A percentile compares a stretch with the other conserved stretches of the same genome.
phyloP scores from a whole-genome alignment of 2,329 filamentous ascomycete species.

The Teratosphaeria gauchensis region DNA sequence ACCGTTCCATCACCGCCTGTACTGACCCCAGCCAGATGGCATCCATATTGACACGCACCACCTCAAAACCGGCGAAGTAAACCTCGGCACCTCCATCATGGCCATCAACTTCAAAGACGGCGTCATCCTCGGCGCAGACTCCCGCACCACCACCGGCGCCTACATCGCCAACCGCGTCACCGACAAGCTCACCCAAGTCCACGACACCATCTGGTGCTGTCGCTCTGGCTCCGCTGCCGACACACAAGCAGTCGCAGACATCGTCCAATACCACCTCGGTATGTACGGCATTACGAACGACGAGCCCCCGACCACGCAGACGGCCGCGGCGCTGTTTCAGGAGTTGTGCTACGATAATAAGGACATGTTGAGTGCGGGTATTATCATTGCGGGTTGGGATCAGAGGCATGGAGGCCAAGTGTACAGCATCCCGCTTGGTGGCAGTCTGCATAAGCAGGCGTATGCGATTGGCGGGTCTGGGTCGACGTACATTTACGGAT shows the following conservation, averaged over 20 bases:
- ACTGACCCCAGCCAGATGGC: slow-evolving; percentile 58
- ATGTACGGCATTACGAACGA: slow-evolving; percentile 87
- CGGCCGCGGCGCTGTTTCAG: slow-evolving; percentile 90
- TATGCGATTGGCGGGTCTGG: slow-evolving; percentile 95
- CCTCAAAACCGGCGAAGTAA: slow-evolving; percentile 97
- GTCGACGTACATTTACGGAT: slow-evolving; percentile 98
- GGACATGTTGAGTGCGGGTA: slow-evolving; percentile 80
- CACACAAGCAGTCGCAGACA: slow-evolving; percentile 95
- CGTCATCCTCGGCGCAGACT: slow-evolving; percentile 95
- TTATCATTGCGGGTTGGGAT: slow-evolving; percentile 98
- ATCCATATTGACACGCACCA: slow-evolving; percentile 99
- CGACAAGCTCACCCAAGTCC: slow-evolving; percentile 96
- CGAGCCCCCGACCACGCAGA: slow-evolving; percentile 86
- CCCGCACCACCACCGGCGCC: slow-evolving; percentile 89
- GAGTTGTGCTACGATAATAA: slow-evolving; percentile 98
- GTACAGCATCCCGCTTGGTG: slow-evolving; percentile 92
- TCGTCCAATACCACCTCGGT: slow-evolving; percentile 91
- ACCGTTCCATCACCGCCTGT: slow-evolving; percentile 1
- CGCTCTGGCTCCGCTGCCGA: slow-evolving; percentile 94
- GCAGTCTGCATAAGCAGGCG: slow-evolving; percentile 92
- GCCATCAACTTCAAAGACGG: slow-evolving; percentile 98
- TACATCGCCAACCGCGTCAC: slow-evolving; percentile 99
- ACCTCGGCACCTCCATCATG: slow-evolving; percentile 98
- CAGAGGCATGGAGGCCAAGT: slow-evolving; percentile 91
- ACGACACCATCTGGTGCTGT: slow-evolving; percentile 99